Conservation (phyloP, 805 yeast genomes). For the Candida pini region DNA sequence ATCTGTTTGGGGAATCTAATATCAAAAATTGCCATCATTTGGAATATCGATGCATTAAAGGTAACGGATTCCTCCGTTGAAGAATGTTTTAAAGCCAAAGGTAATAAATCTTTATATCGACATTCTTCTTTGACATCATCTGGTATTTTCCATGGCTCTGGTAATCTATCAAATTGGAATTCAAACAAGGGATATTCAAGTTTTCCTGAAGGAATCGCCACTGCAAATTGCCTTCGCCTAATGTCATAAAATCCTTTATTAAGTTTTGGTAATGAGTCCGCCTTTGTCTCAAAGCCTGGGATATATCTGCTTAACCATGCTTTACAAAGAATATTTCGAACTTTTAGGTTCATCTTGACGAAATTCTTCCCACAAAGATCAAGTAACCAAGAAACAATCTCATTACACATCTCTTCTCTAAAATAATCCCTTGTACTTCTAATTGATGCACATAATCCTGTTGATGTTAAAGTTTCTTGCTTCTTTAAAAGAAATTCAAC, state of each 20-base stretch:
- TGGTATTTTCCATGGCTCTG: slow-evolving; percentile 43
- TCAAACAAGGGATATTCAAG: slow-evolving; percentile 15
- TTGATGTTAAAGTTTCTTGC: slow-evolving; percentile 50
- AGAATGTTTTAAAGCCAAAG: slow-evolving; percentile 1
- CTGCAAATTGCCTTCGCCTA: slow-evolving; percentile 27
- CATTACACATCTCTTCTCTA: slow-evolving; percentile 76
- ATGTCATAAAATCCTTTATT: slow-evolving; percentile 28
- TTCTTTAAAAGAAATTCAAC: slow-evolving; percentile 44
- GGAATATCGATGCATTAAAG: slow-evolving; percentile 48
- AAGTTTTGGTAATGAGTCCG: slow-evolving; percentile 7
- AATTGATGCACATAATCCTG: slow-evolving; percentile 64
- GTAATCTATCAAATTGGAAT: slow-evolving; percentile 20
- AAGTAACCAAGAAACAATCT: slow-evolving; percentile 59
- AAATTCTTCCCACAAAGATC: slow-evolving; percentile 53
- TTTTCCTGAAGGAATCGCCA: slow-evolving; percentile 18
- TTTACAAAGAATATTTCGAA: slow-evolving; percentile 47
- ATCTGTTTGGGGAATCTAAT: slow-evolving; percentile 64
- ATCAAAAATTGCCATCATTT: slow-evolving; percentile 59
- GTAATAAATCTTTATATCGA: slow-evolving; percentile 33
- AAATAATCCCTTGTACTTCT: slow-evolving; percentile 63
- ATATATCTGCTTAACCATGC: slow-evolving; percentile 61
- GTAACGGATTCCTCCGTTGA: slow-evolving; percentile 2
- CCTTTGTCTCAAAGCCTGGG: slow-evolving; percentile 35
- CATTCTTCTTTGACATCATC: slow-evolving; percentile 39
- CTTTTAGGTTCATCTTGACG: slow-evolving; percentile 39